Conservation (phyloP, 352 stramenopile genomes). For the Globisporangium heterothallicum region DNA sequence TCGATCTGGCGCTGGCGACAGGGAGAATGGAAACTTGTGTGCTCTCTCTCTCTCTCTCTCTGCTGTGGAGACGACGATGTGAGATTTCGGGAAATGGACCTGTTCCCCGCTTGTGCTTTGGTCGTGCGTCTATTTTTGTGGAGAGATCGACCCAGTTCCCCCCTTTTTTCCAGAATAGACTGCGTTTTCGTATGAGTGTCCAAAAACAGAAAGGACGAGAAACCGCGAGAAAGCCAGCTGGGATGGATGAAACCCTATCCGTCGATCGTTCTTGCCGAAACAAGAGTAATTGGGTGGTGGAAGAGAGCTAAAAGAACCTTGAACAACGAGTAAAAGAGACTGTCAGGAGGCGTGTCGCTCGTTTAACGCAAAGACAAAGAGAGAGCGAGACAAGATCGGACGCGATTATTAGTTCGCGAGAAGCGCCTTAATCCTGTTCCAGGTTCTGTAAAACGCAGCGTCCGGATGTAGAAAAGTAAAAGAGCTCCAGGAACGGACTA, state of each 20-base stretch:
- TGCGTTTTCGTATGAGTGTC: not conserved
- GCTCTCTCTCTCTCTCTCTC: not conserved
- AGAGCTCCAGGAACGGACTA: not conserved
- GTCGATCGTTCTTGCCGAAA: not conserved
- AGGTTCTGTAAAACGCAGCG: not conserved
- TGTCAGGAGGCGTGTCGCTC: too few relatives aligned
- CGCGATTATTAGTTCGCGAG: too few relatives aligned
- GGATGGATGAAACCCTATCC: not conserved
- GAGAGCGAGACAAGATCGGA: not conserved
- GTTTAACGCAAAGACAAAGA: too few relatives aligned
- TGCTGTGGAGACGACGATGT: not conserved
- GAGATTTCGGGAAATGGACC: not conserved
- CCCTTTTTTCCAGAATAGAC: not conserved
- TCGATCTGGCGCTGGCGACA: too few relatives aligned
- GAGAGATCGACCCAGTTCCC: not conserved
- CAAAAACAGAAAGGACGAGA: not conserved
- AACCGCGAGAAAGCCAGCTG: not conserved
- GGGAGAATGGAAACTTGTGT: not conserved
- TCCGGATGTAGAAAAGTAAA: not conserved
- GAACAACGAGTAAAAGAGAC: too few relatives aligned
- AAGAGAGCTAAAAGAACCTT: not conserved
- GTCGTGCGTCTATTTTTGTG: not conserved
- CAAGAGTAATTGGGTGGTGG: not conserved
- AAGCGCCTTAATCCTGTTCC: too few relatives aligned
- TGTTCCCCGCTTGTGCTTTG: not conserved